Evolutionary conservation across 257 asterid species (phyloP).

Genomic region (Solanum gracilifrons): DNA sequence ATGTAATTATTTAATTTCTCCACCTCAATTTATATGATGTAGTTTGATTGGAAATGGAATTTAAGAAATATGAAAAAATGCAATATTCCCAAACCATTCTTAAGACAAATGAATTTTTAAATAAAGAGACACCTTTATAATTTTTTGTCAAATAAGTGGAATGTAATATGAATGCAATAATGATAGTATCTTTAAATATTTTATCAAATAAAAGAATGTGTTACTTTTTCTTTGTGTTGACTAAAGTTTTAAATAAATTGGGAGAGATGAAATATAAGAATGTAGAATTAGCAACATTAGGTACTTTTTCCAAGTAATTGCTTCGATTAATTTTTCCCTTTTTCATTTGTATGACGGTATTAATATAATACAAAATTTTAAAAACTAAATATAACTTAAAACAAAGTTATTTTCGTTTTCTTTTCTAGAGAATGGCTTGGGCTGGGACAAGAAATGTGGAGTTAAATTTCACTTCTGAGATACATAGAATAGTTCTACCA

Average conservation of each 20-base stretch:
- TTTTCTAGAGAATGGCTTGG: background rate
- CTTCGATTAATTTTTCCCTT: background rate
- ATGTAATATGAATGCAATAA: too few species aligned
- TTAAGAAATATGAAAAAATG: too few species aligned
- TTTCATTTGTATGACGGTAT: background rate
- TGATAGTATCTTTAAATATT: too few species aligned
- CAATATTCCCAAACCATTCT: too few species aligned
- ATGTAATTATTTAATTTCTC: too few species aligned
- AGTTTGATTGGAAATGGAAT: accelerated
- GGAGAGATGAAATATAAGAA: too few species aligned
- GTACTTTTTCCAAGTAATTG: background rate
- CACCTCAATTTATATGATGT: too few species aligned
- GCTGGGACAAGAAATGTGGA: background rate
- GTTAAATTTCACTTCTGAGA: background rate
- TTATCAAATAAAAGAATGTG: too few species aligned
- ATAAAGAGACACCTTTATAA: background rate
- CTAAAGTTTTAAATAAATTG: too few species aligned
- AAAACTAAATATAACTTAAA: background rate
- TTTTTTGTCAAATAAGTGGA: too few species aligned
- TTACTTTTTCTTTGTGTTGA: too few species aligned
- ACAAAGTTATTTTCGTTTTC: background rate
- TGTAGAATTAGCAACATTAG: background rate
- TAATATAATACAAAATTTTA: background rate
- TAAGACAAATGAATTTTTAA: too few species aligned
- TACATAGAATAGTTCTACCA: background rate